Percentiles rank a stretch among this genome's conserved stretches.
phyloP scores from a whole-genome alignment of 1,284 basidiomycete genomes.

The Heterobasidion occidentale region DNA sequence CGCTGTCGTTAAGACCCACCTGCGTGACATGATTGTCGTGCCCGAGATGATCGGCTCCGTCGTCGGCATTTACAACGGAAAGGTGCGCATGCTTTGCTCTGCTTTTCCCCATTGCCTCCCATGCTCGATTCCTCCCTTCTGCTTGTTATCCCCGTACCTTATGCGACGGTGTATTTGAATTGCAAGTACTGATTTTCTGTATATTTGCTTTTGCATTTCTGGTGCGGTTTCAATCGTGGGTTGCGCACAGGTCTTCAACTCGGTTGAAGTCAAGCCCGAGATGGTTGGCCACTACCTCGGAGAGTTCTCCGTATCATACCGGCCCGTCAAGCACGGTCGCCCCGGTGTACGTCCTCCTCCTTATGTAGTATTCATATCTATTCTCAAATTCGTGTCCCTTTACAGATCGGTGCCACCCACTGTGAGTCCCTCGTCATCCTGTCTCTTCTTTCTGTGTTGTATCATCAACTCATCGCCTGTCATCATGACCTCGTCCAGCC shows the following conservation, averaged over 20 bases:
- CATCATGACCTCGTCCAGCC: too few relatives aligned
- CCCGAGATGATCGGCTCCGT: constrained; percentile 99
- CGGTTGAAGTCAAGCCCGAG: constrained; percentile 99
- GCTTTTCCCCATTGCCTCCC: not conserved
- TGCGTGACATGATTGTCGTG: constrained; percentile 99
- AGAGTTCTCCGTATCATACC: constrained; percentile 93
- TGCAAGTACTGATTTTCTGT: too few relatives aligned
- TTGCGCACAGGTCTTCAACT: constrained; percentile 74
- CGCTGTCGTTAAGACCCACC: constrained; percentile 96
- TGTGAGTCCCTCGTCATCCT: constrained; percentile 22
- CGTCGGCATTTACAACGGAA: constrained; percentile 97
- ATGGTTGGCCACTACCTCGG: constrained; percentile 99
- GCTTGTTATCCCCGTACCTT: not conserved
- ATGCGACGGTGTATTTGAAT: too few relatives aligned
- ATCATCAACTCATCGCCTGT: too few relatives aligned
- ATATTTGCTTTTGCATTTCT: not conserved
- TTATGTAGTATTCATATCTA: not conserved
- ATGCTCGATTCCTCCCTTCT: not conserved
- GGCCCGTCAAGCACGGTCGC: constrained; percentile 98
- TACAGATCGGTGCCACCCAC: constrained; percentile 82
- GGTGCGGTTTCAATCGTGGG: not conserved
- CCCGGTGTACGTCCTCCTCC: constrained; percentile 64
- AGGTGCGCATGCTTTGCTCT: constrained; percentile 40
- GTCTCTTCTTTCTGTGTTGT: constrained; percentile 4
- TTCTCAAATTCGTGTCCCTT: constrained; percentile 21